phyloP scores from a whole-genome alignment of 2,329 filamentous ascomycete genomes.

The Cyclaneusma minus region DNA sequence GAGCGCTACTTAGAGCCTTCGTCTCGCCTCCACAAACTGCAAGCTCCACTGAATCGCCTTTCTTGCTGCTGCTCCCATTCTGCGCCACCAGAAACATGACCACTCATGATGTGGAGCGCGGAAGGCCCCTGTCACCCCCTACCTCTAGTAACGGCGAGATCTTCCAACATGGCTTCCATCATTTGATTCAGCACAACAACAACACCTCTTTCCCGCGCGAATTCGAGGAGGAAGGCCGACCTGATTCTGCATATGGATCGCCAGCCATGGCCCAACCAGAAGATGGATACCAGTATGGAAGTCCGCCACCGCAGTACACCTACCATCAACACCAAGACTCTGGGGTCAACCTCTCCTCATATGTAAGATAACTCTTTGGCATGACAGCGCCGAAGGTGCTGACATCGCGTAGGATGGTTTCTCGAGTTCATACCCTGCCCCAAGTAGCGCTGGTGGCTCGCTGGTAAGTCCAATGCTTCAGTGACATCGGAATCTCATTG shows the following conservation, averaged over 20 bases:
- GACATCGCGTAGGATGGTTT: background rate
- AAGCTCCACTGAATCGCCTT: too few species aligned
- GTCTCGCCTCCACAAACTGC: too few species aligned
- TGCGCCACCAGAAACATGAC: constrained; percentile 3
- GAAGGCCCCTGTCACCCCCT: constrained; percentile 29
- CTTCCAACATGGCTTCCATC: constrained; percentile 25
- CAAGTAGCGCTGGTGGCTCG: too few species aligned
- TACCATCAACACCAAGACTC: constrained; percentile 14
- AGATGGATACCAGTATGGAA: constrained; percentile 8
- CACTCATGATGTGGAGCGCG: constrained; percentile 25
- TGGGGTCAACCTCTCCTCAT: constrained; percentile 12
- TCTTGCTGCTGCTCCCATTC: too few species aligned
- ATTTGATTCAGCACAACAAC: constrained; percentile 28
- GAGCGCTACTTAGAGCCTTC: too few species aligned
- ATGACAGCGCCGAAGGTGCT: background rate
- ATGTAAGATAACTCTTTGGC: constrained; percentile 9
- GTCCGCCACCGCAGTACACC: constrained; percentile 10
- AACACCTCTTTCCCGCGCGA: constrained; percentile 14
- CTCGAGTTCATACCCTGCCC: too few species aligned
- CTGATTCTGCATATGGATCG: too few species aligned
- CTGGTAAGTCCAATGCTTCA: constrained; percentile 7
- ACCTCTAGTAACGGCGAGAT: constrained; percentile 23
- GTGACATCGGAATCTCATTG: too few species aligned
- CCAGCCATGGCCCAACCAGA: too few species aligned
- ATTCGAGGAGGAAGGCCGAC: too few species aligned